Evolutionary conservation across 306 rosid genomes (phyloP), one percentile per base, ranked within the genome.

Genomic region (Fragaria ananassa): DNA sequence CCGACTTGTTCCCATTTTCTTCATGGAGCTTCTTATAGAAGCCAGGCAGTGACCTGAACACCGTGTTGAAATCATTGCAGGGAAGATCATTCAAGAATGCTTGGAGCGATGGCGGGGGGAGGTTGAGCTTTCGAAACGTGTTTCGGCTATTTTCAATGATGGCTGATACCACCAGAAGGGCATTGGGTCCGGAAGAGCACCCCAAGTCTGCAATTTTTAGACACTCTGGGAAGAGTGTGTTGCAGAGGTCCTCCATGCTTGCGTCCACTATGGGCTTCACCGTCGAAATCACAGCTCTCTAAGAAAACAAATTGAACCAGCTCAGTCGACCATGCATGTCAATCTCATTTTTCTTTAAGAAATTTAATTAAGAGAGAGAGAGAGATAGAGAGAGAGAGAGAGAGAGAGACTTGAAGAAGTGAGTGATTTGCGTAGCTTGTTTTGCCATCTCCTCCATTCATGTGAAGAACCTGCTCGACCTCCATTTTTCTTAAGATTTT

Each of bases 131-230:
- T 0, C 1, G 7, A 41, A 67, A 75, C 0, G 34, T 34, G 0
- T 39, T 54, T 4, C 74, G 49, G 15, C 86, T 29, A 3, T 9
- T 58, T 31, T 72, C 46, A 1, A 83, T 60, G 11, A 86, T 51
- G 1, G 76, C 31, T 2, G 84, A 81, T 0, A 27, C 78, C 0
- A 29, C 64, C 4, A 50, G 1, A 8, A 86, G 62, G 44, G 87
- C 71, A 63, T 79, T 87, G 3, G 84, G 83, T 19, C 86, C 86
- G 0, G 80, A 81, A 29, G 91, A 85, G 64, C 91, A 85, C 1
- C 91, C 91, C 5, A 88, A 81, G 42, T 87, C 85, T 27, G 87
- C 88, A 46, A 87, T 77, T 75, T 62, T 80, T 51, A 87, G 37
- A 45, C 87, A 84, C 0, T 65, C 67, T 10, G 87, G 85, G 41